These are phyloP conservation scores for Ascosphaera aggregata DNA, from an alignment of 2,329 filamentous ascomycete genomes.

Conservation along the genomic window DNA sequence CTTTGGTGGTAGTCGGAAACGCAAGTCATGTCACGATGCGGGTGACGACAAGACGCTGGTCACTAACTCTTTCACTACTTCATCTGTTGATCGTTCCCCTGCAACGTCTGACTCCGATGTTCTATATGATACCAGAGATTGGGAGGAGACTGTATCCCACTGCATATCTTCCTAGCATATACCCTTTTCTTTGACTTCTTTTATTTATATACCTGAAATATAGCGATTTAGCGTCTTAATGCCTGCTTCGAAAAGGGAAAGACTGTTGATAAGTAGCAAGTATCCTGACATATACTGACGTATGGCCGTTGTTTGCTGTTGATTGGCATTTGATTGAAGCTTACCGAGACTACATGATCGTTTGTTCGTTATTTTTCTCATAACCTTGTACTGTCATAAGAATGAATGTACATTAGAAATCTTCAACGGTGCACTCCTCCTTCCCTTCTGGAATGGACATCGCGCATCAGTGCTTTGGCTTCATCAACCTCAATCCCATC, in stretches of 20 bases:
- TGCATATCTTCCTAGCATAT: not conserved
- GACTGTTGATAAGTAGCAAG: no score
- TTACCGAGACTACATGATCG: no score
- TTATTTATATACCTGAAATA: no score
- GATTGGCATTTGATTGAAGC: no score
- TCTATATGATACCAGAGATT: not conserved
- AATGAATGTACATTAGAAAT: not conserved
- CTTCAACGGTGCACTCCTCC: conserved; percentile 4
- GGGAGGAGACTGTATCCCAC: not conserved
- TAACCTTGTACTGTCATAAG: no score
- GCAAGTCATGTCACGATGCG: not conserved
- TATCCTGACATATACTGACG: no score
- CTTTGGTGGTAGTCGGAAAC: not conserved
- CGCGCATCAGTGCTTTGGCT: conserved; percentile 75
- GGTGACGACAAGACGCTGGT: not conserved
- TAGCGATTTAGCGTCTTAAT: no score
- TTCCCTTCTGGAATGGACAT: conserved; percentile 58
- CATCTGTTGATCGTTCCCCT: conserved; percentile 5
- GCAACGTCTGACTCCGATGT: conserved; percentile 2
- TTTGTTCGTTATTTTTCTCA: no score
- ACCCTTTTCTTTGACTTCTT: not conserved
- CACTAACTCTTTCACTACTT: conserved; percentile 1
- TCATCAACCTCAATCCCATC: conserved; percentile 95
- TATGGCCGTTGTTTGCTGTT: no score
- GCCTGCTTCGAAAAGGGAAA: no score